phyloP scores from a whole-genome alignment of 352 stramenopile genomes.

The Phytophthora sp. region DNA sequence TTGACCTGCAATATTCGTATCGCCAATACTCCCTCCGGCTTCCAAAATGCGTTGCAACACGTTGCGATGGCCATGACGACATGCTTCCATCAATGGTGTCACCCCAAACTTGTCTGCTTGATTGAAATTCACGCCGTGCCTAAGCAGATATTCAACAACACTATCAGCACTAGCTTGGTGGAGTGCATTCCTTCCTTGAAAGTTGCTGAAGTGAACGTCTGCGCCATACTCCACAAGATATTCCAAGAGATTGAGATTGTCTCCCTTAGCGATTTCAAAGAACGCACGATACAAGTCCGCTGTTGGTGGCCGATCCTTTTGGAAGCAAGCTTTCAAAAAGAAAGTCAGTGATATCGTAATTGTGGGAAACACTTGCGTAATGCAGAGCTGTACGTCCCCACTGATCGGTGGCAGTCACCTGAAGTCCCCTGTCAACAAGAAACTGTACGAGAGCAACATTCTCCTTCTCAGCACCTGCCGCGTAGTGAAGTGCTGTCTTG shows the following conservation, averaged over 20 bases:
- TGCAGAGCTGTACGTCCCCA: neutral
- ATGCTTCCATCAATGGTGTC: constrained; percentile 2
- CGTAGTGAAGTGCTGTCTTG: neutral
- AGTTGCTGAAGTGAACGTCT: neutral
- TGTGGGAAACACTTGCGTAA: neutral
- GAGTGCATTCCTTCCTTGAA: neutral
- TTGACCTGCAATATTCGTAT: neutral
- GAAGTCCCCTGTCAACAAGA: constrained; percentile 1
- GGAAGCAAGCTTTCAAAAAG: neutral
- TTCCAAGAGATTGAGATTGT: neutral
- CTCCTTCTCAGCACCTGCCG: neutral
- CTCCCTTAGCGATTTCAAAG: too few species aligned
- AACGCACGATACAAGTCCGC: neutral
- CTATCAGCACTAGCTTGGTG: neutral
- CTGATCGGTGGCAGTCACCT: neutral
- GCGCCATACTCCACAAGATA: neutral
- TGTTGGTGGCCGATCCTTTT: neutral
- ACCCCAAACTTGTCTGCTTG: constrained; percentile 8
- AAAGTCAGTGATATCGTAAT: neutral
- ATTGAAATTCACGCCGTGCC: neutral
- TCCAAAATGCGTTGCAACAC: neutral
- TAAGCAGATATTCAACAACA: neutral
- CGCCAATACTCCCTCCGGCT: neutral
- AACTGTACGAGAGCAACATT: neutral
- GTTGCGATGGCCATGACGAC: neutral